Evolutionary conservation across 1,139 yeast species (phyloP).

Genomic region (Zygosaccharomyces sapae): DNA sequence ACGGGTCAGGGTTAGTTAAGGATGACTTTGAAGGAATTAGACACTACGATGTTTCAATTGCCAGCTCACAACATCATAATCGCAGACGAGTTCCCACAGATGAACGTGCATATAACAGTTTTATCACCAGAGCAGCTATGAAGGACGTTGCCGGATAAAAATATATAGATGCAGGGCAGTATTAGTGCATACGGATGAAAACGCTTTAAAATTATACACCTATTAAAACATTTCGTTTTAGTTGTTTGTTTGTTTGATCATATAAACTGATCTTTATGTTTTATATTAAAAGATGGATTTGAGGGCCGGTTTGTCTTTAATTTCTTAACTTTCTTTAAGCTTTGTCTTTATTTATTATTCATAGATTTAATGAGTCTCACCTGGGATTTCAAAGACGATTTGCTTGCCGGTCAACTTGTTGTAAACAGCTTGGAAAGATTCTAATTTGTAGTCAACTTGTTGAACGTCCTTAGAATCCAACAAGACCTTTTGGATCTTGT

Average conservation of each 20-base stretch:
- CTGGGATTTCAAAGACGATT: conserved; percentile 97
- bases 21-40: conserved; percentile 22
- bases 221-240: conserved; percentile 22
- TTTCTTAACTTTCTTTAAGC: background rate
- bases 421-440: conserved; percentile 99
- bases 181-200: conserved; percentile 15
- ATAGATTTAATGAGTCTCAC: conserved; percentile 55
- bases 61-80: conserved; percentile 17
- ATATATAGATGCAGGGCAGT: background rate
- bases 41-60: conserved; percentile 28
- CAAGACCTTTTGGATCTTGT: conserved; percentile 96
- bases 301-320: conserved; percentile 8
- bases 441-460: conserved; percentile 97
- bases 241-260: background rate
- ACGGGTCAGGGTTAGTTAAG: conserved; percentile 10
- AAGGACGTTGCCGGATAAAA: conserved; percentile 4
- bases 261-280: conserved; percentile 6
- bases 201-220: conserved; percentile 27
- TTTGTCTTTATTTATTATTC: background rate
- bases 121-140: conserved; percentile 13
- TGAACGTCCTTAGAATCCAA: conserved; percentile 98
- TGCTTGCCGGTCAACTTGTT: conserved; percentile 98
- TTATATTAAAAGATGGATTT: conserved; percentile 17
- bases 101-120: conserved; percentile 13
- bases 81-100: conserved; percentile 3